These are phyloP conservation scores for Saccharomycopsis javanensis DNA, from an alignment of 805 yeast species.

Conservation along the genomic window DNA sequence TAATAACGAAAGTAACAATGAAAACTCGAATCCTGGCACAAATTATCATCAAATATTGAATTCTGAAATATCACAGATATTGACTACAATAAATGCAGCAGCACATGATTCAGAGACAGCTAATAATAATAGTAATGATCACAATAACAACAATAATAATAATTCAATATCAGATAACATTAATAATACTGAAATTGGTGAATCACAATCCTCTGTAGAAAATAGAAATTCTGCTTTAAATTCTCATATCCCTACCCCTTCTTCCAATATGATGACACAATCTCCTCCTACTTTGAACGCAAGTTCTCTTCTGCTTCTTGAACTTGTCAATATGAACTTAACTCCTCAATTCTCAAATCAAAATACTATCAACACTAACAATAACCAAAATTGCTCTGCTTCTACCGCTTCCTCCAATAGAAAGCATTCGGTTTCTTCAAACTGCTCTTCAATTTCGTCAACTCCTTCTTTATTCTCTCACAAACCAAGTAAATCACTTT, in stretches of 20 bases:
- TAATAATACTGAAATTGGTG: not conserved
- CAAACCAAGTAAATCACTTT: not conserved
- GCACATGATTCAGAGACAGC: too few species aligned
- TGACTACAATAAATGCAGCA: not conserved
- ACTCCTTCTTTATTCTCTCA: slow-evolving; percentile 8
- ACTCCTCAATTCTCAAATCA: not conserved
- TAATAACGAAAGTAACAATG: not conserved
- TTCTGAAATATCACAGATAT: slow-evolving; percentile 1
- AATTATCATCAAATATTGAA: slow-evolving; percentile 14
- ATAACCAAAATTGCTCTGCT: not conserved
- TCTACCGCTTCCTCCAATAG: not conserved
- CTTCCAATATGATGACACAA: not conserved
- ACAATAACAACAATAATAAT: not conserved
- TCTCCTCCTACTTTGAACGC: not conserved
- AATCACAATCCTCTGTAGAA: not conserved
- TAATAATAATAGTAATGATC: not conserved
- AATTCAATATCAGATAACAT: too few species aligned
- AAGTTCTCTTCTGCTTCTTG: not conserved
- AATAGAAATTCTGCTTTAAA: not conserved
- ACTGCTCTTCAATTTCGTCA: not conserved
- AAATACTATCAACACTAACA: not conserved
- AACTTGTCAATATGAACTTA: not conserved
- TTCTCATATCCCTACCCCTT: not conserved
- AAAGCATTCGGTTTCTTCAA: not conserved
- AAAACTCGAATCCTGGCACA: slow-evolving; percentile 4